Conservation (phyloP, 331 rosid genomes). For the Phaseolus coccineus region DNA sequence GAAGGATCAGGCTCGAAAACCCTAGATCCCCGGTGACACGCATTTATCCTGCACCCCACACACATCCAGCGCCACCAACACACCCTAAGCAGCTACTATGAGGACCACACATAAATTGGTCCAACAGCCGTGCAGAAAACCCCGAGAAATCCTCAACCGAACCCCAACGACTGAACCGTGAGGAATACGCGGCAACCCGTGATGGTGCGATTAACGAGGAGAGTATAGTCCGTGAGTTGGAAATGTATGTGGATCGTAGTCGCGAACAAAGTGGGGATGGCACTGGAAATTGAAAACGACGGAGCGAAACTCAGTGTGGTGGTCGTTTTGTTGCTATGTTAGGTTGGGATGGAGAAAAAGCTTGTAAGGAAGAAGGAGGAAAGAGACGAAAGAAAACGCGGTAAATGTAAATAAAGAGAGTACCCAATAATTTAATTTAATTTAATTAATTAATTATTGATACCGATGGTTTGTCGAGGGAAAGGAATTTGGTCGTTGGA, state of each 20-base stretch:
- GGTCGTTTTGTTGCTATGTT: conserved; percentile 3
- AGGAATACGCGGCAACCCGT: conserved; percentile 11
- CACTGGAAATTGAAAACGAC: conserved; percentile 39
- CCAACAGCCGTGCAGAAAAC: conserved; percentile 26
- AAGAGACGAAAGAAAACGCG: conserved; percentile 19
- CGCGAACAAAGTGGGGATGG: conserved; percentile 15
- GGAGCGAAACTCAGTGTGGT: conserved; percentile 24
- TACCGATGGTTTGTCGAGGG: conserved; percentile 50
- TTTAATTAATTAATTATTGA: too few species aligned
- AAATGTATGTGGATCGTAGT: conserved; percentile 24
- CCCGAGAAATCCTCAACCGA: neutral
- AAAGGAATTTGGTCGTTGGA: conserved; percentile 70
- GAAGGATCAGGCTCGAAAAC: conserved; percentile 75
- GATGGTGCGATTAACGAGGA: conserved; percentile 33
- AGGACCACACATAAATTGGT: conserved; percentile 64
- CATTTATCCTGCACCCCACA: conserved; percentile 73
- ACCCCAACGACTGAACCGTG: conserved; percentile 35
- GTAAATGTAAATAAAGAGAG: conserved; percentile 38
- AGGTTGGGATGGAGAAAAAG: conserved; percentile 27
- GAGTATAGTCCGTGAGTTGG: neutral
- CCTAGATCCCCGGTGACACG: conserved; percentile 81
- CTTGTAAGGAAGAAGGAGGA: neutral
- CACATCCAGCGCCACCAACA: conserved; percentile 61
- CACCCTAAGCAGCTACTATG: conserved; percentile 52
- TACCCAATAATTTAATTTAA: neutral